Evolutionary conservation across 345 rosid genomes (phyloP).

Genomic region (Acer negundo): DNA sequence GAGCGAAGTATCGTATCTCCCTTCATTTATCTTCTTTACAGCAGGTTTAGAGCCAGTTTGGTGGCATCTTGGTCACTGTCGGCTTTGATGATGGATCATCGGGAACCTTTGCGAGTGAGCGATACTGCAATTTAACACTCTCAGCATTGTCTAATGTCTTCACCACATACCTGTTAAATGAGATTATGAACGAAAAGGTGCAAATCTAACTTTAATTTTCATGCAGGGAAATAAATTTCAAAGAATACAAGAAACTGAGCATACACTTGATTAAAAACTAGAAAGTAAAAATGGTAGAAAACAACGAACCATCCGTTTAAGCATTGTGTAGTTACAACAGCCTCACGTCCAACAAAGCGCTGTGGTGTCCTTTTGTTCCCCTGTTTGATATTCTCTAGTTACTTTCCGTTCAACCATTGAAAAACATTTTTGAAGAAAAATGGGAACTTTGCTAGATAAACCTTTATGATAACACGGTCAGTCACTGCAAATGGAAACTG

Average conservation of each 20-base stretch:
- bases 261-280: neutral
- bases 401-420: conserved; percentile 17
- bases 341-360: conserved; percentile 93
- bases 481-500: conserved; percentile 91
- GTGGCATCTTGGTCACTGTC: conserved; percentile 51
- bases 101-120: conserved; percentile 75
- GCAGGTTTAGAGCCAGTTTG: conserved; percentile 56
- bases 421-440: conserved; percentile 1
- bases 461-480: conserved; percentile 92
- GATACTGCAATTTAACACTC: conserved; percentile 88
- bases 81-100: conserved; percentile 44
- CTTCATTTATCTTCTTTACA: neutral
- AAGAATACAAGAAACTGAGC: neutral
- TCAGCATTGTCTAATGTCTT: conserved; percentile 91
- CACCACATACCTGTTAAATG: conserved; percentile 73
- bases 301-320: conserved; percentile 86
- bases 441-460: conserved; percentile 22
- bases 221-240: neutral
- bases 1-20: neutral
- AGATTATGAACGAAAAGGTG: neutral
- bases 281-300: conserved; percentile 1
- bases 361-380: conserved; percentile 96
- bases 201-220: neutral
- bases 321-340: conserved; percentile 91
- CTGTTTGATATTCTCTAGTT: conserved; percentile 39